Evolutionary conservation across 148 eudicot species (phyloP), one percentile per base, ranked within the genome.

Genomic region (Chenopodium album): DNA sequence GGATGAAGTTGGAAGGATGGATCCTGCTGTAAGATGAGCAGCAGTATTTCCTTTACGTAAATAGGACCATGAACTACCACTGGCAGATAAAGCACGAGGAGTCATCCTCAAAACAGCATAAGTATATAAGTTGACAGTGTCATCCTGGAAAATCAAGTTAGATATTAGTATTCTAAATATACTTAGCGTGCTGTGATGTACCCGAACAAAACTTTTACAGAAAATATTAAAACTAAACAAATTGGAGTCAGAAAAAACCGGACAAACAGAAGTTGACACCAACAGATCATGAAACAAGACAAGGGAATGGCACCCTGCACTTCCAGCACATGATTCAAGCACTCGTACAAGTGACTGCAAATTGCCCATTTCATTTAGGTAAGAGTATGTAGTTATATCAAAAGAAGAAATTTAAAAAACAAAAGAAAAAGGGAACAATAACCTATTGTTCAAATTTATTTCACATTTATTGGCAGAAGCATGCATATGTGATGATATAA

Each of bases 231-330:
- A 17, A 56, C 62, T 56, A 56, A 56, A 56, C 32, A 34, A 81
- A 77, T 19, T 52, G 47, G 63, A 47, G 48, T 26, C 59, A 31
- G 22, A 66, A 62, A 73, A 72, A 94, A 95, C 99, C 87, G 98
- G 97, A 64, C 85, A 83, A 76, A 95, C 91, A 13, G 92, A 90
- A 29, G 98, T 91, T 68, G 99, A 93, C 81, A 95, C 99, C 84
- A 95, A 86, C 86, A 95, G 85, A 83, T 94, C 99, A 88, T 94
- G 97, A 79, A 92, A 95, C 92, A 95, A 85, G 87, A 91, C 86
- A 78, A 95, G 81, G 71, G 99, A 95, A 87, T 90, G 87, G 88
- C 97, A 92, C 37, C 82, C 82, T 48, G 86, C 63, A 78, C 77
- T 92, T 81, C 91, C 97, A 76, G 88, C 85, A 84, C 89, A 90